Evolutionary conservation across 2,329 filamentous ascomycete genomes (phyloP), one percentile per base, ranked within the genome.

Genomic region (Fusarium newnesense): DNA sequence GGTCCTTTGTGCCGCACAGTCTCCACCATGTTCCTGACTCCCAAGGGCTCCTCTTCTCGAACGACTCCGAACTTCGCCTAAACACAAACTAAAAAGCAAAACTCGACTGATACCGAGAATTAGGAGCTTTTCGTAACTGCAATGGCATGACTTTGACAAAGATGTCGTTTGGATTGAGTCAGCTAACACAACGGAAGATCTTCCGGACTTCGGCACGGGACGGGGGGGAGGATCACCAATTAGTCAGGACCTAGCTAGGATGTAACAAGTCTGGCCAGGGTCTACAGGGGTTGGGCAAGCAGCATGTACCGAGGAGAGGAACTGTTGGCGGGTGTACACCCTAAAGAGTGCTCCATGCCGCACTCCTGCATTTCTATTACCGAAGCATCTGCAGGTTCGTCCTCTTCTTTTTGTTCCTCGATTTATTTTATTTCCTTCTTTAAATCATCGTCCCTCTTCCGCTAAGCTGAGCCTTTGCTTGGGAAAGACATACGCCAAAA

Each of bases 301-400:
- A 39, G 8, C 37, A 10, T 18, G 37, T 19, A 30, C 24, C 28
- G 21, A 32, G 30, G 30, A 47, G 42, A 57, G 37, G 21, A 62
- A 34, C 59, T 37, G 54, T 62, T 46, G 49, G 32, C 59, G 50
- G 50, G 34, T 43, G 39, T 16, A 8, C 16, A 16, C 44, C 59
- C 49, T n/a, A 30, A 30, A 44, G 43, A 40, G 32, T 44, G 9
- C 10, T 57, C 16, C 21, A 57, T 39, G 56, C 47, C 62, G 52
- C 64, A 58, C 61, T 68, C 63, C 36, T 70, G 71, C 70, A 68
- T 73, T 57, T 70, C 59, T 36, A 42, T 53, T 50, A 62, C 67
- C 50, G 53, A 62, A 44, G 26, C 34, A 42, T 46, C 54, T 43
- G 59, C 65, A 64, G 30, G 32, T 60, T 74, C 6, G 11, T 19